These are phyloP conservation scores for Fusarium napiforme DNA, from an alignment of 2,329 filamentous ascomycete species.

Conservation along the genomic window DNA sequence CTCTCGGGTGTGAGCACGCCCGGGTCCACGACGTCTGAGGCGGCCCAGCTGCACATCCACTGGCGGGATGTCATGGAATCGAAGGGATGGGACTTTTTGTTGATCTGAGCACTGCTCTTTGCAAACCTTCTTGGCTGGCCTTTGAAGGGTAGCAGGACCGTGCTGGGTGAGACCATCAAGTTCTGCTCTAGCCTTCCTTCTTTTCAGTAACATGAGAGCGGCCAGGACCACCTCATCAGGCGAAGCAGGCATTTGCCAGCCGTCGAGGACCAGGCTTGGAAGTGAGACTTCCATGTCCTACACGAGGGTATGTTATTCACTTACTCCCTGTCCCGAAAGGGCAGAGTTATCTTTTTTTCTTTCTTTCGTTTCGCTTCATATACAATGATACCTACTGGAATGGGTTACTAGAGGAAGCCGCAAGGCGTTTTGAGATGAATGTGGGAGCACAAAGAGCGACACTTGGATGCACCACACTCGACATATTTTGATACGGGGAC, in stretches of 20 bases:
- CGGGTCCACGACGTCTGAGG: conserved; percentile 51
- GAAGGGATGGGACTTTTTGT: conserved; percentile 91
- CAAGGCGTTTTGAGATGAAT: conserved; percentile 50
- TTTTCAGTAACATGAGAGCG: conserved; percentile 38
- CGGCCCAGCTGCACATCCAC: conserved; percentile 76
- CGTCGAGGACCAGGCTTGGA: conserved; percentile 35
- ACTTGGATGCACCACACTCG: conserved; percentile 46
- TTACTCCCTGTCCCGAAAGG: conserved; percentile 42
- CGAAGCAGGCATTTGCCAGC: conserved; percentile 53
- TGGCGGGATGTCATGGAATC: conserved; percentile 95
- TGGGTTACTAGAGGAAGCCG: conserved; percentile 54
- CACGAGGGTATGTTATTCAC: conserved; percentile 27
- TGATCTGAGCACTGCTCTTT: conserved; percentile 70
- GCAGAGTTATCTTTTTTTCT: conserved; percentile 5
- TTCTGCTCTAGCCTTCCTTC: conserved; percentile 36
- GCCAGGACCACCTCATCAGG: conserved; percentile 44
- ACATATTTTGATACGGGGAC: conserved; percentile 38
- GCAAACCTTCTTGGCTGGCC: conserved; percentile 51
- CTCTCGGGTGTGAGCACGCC: conserved; percentile 52
- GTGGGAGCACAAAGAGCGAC: conserved; percentile 43
- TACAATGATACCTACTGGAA: conserved; percentile 50
- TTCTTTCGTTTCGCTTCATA: conserved; percentile 41
- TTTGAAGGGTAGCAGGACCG: conserved; percentile 47
- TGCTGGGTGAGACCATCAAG: conserved; percentile 32
- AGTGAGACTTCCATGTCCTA: conserved; percentile 5